These are phyloP conservation scores for Colletotrichum sp. DNA, from an alignment of 2,329 filamentous ascomycete species.

Conservation along the genomic window DNA sequence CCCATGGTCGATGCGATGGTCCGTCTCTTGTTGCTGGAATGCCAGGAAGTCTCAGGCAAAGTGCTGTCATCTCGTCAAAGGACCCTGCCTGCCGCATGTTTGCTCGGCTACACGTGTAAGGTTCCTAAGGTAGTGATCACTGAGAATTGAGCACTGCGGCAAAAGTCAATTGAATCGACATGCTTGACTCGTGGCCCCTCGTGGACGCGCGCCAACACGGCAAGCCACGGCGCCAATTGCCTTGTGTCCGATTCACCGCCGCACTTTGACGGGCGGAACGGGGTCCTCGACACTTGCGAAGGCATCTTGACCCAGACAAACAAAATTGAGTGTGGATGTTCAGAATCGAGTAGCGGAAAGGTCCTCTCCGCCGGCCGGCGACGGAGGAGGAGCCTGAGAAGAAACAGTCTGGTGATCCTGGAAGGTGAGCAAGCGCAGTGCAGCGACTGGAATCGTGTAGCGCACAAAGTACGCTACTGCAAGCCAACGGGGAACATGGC, in stretches of 20 bases:
- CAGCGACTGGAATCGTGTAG: not conserved
- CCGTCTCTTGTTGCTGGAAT: not conserved
- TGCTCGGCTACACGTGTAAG: not conserved
- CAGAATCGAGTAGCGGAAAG: constrained; percentile 1
- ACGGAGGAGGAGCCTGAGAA: not conserved
- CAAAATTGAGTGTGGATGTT: not conserved
- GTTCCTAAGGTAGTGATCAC: not conserved
- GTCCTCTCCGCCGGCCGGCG: constrained; percentile 3
- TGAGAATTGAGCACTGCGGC: not conserved
- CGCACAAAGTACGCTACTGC: not conserved
- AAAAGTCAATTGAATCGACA: not conserved
- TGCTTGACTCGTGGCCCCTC: not conserved
- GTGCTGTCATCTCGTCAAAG: not conserved
- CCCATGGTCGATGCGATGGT: not conserved
- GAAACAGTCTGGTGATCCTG: not conserved
- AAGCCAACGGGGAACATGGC: not conserved
- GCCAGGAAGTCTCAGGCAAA: not conserved
- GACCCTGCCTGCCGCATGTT: not conserved
- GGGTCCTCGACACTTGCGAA: not conserved
- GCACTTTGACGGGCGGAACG: not conserved
- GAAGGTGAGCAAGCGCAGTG: not conserved
- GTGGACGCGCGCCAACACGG: not conserved
- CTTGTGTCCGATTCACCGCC: not conserved
- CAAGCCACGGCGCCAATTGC: not conserved
- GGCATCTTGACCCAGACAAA: not conserved